A percentile compares a stretch with the other conserved stretches of the same genome.
phyloP scores from a whole-genome alignment of 73 alveolate genomes.

The Paramecium pentaurelia region DNA sequence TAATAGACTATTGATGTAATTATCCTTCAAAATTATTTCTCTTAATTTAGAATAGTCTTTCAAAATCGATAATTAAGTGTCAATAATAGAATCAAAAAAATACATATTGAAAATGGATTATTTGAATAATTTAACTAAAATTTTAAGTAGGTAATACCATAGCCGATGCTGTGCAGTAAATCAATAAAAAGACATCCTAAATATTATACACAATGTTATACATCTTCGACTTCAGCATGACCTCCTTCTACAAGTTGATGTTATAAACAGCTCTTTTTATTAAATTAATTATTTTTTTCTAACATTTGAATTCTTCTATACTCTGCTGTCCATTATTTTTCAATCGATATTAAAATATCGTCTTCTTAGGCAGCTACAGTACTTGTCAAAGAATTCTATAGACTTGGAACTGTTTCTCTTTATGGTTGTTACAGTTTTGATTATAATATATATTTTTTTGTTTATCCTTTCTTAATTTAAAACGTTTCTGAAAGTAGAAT shows the following conservation, averaged over 20 bases:
- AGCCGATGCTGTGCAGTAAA: slow-evolving; percentile 93
- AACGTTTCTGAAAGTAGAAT: too few species aligned
- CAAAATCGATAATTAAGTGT: slow-evolving; percentile 73
- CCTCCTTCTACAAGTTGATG: slow-evolving; percentile 91
- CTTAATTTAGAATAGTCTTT: slow-evolving; percentile 80
- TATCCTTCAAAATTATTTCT: slow-evolving; percentile 80
- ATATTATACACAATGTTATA: background rate
- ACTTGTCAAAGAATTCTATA: slow-evolving; percentile 39
- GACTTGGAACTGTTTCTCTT: background rate
- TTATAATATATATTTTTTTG: too few species aligned
- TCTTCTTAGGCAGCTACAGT: slow-evolving; percentile 79
- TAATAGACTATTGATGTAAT: slow-evolving; percentile 83
- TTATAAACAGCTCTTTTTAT: slow-evolving; percentile 76
- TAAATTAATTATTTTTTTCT: slow-evolving; percentile 84
- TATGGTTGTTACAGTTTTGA: background rate
- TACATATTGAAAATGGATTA: slow-evolving; percentile 83
- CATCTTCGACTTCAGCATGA: slow-evolving; percentile 97
- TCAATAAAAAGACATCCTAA: slow-evolving; percentile 77
- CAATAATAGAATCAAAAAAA: slow-evolving; percentile 86
- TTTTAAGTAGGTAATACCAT: slow-evolving; percentile 79
- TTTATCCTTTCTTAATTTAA: background rate
- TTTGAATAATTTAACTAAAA: slow-evolving; percentile 81
- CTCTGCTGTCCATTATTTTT: slow-evolving; percentile 89
- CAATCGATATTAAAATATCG: slow-evolving; percentile 75
- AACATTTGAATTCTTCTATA: slow-evolving; percentile 71